Evolutionary conservation across 2,329 filamentous ascomycete species (phyloP).

Genomic region (Claviceps spartinae): DNA sequence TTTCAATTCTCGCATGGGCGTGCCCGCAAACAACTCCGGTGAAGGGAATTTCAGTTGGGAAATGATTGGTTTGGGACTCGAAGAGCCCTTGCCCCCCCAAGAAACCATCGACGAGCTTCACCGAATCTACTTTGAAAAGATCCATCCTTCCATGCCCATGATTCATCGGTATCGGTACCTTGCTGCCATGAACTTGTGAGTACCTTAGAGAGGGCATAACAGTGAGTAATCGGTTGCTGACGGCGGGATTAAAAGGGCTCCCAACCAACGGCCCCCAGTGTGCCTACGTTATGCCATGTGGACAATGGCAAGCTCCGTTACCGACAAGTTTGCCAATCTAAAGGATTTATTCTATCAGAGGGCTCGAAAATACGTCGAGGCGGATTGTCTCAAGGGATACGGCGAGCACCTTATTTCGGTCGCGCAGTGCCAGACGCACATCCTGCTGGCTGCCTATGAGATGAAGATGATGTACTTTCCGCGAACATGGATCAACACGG

Average conservation of each 20-base stretch:
- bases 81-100: slow-evolving; percentile 45
- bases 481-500: slow-evolving; percentile 85
- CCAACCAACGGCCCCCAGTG: slow-evolving; percentile 71
- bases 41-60: slow-evolving; percentile 65
- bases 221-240: background rate
- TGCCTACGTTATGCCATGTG: slow-evolving; percentile 90
- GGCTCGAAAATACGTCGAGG: slow-evolving; percentile 78
- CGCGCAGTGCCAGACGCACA: slow-evolving; percentile 75
- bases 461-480: slow-evolving; percentile 98
- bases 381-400: slow-evolving; percentile 82
- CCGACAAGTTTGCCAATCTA: slow-evolving; percentile 65
- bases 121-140: slow-evolving; percentile 78
- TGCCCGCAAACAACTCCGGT: slow-evolving; percentile 34
- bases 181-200: slow-evolving; percentile 71
- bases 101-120: slow-evolving; percentile 74
- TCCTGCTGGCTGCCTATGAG: slow-evolving; percentile 69
- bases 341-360: slow-evolving; percentile 85
- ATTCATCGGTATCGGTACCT: slow-evolving; percentile 81
- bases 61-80: slow-evolving; percentile 45
- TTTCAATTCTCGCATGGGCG: slow-evolving; percentile 35
- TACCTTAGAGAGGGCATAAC: background rate
- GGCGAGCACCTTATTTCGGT: slow-evolving; percentile 81
- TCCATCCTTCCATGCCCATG: slow-evolving; percentile 75
- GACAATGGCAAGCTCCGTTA: slow-evolving; percentile 78
- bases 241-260: slow-evolving; percentile 36